Percentiles rank a stretch among this genome's conserved stretches.
Conservation (phyloP, 768 basidiomycete species). For the Phaffia australis region DNA sequence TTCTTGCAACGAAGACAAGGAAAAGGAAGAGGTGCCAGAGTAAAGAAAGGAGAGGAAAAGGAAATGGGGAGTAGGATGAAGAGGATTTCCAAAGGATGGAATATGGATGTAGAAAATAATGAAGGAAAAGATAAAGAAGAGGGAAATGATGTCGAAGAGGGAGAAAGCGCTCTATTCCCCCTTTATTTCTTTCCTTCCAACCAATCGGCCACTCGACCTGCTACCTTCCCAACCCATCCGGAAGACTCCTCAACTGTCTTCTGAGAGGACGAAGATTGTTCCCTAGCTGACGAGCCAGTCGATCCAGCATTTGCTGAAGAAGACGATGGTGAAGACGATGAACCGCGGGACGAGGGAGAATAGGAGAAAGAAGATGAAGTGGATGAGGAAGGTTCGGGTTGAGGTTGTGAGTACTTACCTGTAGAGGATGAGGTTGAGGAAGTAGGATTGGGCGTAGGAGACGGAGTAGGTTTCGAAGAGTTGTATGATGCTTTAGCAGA, state of each 20-base stretch:
- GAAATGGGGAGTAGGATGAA: too few species aligned
- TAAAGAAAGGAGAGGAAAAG: too few species aligned
- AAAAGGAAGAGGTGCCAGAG: too few species aligned
- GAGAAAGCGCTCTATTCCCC: background rate
- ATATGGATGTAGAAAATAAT: too few species aligned
- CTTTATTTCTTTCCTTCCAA: slow-evolving; percentile 19
- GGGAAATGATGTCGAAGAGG: too few species aligned
- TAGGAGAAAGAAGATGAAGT: slow-evolving; percentile 3
- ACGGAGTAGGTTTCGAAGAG: background rate
- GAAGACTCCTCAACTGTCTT: background rate
- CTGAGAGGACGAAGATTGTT: too few species aligned
- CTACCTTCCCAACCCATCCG: slow-evolving; percentile 11
- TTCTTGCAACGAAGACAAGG: too few species aligned
- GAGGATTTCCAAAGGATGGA: too few species aligned
- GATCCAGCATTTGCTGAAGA: background rate
- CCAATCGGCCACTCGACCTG: slow-evolving; percentile 21
- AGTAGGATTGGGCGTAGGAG: background rate
- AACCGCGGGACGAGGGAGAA: background rate
- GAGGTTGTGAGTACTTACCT: background rate
- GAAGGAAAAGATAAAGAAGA: too few species aligned
- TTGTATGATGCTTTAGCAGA: background rate
- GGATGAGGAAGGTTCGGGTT: slow-evolving; percentile 2
- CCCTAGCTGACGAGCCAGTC: too few species aligned
- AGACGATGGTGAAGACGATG: slow-evolving; percentile 3
- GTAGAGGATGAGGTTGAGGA: slow-evolving; percentile 8